These are phyloP conservation scores for Lecanoromycetidae sp. DNA, from an alignment of 2,329 filamentous ascomycete species.

Conservation along the genomic window DNA sequence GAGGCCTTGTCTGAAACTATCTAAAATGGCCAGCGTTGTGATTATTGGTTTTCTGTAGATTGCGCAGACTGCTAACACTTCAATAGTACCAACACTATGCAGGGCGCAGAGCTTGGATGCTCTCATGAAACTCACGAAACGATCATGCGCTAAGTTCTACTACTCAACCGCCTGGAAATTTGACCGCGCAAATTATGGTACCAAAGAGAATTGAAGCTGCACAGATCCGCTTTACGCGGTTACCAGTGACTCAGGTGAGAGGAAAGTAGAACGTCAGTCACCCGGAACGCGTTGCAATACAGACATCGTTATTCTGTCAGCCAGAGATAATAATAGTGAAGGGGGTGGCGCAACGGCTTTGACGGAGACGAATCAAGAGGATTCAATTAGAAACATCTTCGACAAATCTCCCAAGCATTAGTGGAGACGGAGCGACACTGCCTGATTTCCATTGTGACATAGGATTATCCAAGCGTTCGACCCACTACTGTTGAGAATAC, in stretches of 20 bases:
- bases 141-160: too few relatives aligned
- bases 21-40: too few relatives aligned
- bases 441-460: background rate
- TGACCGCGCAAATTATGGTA: too few relatives aligned
- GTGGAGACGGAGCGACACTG: background rate
- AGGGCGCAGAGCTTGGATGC: too few relatives aligned
- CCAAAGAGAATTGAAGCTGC: too few relatives aligned
- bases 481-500: background rate
- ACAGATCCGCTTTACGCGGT: too few relatives aligned
- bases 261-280: background rate
- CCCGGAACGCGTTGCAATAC: background rate
- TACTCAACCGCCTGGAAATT: too few relatives aligned
- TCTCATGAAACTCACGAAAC: too few relatives aligned
- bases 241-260: background rate
- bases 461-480: background rate
- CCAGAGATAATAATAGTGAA: background rate
- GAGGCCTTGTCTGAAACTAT: too few relatives aligned
- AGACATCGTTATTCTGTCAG: background rate
- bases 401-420: background rate
- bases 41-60: too few relatives aligned
- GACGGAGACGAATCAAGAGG: background rate
- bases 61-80: too few relatives aligned
- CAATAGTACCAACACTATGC: too few relatives aligned
- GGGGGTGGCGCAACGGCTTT: background rate
- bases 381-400: background rate